Evolutionary conservation across 805 yeast genomes (phyloP), one percentile per base, ranked within the genome.

Genomic region (Wilhelminamyces savonicus): DNA sequence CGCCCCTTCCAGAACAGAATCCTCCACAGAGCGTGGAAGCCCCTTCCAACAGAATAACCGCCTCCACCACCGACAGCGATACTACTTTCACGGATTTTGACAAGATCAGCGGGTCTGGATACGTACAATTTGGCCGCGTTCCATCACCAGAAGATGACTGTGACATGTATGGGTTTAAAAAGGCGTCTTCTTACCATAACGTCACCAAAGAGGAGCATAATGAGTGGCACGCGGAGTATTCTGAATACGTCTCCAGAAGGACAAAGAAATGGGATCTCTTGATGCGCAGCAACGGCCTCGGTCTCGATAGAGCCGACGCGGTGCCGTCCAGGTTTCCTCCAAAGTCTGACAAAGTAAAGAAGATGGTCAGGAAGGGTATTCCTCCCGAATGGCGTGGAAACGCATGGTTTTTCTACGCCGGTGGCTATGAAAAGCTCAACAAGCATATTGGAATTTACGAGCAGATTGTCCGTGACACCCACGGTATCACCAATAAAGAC

Each of bases 351-450:
- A 85, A 82, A 42, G 64, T 86, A 39, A 81, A 82, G 47, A 71
- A 94, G 35, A 79, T 84, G 46, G 75, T 92, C 9, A 71, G 97
- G 32, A 83, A 83, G 51, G 98, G 98, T 9, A 79, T 90, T 8
- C 97, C 98, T 0, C 88, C 95, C 0, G 96, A 86, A 50, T 90
- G 96, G 97, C 66, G 98, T 41, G 98, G 98, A 1, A 74, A 75
- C 41, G 96, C 97, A 1, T 90, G 98, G 98, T 90, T 92, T 69
- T 80, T 77, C 62, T 90, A 84, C 54, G 94, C 95, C 7, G 78
- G 78, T 16, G 98, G 97, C 3, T 70, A 77, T 32, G 92, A 83
- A 30, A 70, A 69, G 41, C 56, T 86, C 33, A 76, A 71, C 41
- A 74, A 76, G 23, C 76, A 88, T 48, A 62, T 61, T 11, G 95